Evolutionary conservation across 2,329 filamentous ascomycete species (phyloP).

Genomic region (Phaeosphaeria sp.): DNA sequence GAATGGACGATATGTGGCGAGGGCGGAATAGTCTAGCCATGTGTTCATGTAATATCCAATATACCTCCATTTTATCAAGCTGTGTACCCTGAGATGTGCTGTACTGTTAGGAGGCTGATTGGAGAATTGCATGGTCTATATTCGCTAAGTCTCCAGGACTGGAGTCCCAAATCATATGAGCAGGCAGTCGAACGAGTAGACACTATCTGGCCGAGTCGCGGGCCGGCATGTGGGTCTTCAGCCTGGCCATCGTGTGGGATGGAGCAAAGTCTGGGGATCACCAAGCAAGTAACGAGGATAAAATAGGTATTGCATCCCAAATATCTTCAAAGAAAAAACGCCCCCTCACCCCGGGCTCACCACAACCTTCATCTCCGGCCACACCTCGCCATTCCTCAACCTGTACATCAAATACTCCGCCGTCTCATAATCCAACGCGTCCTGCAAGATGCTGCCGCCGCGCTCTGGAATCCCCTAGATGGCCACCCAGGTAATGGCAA

Average conservation of each 20-base stretch:
- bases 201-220: background rate
- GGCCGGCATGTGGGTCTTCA: background rate
- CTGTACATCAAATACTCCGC: background rate
- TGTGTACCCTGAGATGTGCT: background rate
- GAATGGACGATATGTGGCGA: background rate
- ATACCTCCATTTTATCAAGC: background rate
- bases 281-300: background rate
- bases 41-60: background rate
- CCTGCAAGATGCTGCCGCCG: background rate
- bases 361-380: background rate
- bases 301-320: slow-evolving; percentile 3
- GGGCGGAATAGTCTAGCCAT: background rate
- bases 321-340: slow-evolving; percentile 3
- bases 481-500: slow-evolving; percentile 74
- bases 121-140: background rate
- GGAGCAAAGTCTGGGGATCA: background rate
- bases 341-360: too few species aligned
- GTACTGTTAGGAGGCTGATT: background rate
- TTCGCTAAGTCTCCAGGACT: background rate
- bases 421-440: background rate
- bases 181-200: background rate
- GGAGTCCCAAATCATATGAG: background rate
- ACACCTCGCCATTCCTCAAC: background rate
- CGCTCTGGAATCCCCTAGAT: slow-evolving; percentile 22
- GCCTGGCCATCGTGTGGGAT: too few species aligned